Conservation (phyloP, 352 stramenopile species). For the Pythium vanterpoolii region DNA sequence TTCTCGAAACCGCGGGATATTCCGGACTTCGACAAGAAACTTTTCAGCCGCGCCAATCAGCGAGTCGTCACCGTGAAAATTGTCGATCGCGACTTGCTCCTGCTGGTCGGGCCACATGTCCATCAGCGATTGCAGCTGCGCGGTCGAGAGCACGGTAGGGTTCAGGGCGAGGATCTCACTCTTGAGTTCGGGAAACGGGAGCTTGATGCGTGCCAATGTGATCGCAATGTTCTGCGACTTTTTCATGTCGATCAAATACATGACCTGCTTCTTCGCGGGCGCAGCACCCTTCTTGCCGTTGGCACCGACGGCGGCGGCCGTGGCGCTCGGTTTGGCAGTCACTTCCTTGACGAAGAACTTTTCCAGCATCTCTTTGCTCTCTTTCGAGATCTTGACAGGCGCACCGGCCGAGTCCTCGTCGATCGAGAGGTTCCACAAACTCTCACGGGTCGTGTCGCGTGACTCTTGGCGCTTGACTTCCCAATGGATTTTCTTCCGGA, state of each 20-base stretch:
- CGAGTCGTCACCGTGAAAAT: conserved; percentile 59
- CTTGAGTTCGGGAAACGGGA: conserved; percentile 66
- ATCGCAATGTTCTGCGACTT: conserved; percentile 88
- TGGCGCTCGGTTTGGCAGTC: conserved; percentile 33
- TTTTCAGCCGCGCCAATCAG: conserved; percentile 67
- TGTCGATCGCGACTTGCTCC: conserved; percentile 66
- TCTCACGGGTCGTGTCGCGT: conserved; percentile 44
- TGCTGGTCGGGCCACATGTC: conserved; percentile 82
- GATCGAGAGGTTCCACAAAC: conserved; percentile 50
- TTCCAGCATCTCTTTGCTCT: conserved; percentile 71
- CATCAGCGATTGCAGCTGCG: conserved; percentile 77
- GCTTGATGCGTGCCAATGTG: conserved; percentile 73
- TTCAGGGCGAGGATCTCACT: conserved; percentile 76
- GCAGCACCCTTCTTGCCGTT: conserved; percentile 25
- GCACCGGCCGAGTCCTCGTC: conserved; percentile 37
- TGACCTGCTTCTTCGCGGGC: conserved; percentile 61
- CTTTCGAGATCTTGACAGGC: conserved; percentile 56
- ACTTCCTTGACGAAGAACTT: conserved; percentile 80
- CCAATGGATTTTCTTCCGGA: conserved; percentile 87
- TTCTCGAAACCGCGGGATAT: conserved; percentile 65
- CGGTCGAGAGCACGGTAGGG: conserved; percentile 65
- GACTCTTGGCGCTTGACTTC: conserved; percentile 52
- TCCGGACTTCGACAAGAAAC: conserved; percentile 72
- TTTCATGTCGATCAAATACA: conserved; percentile 85
- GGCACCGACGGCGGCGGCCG: conserved; percentile 1